Percentiles rank a stretch among this genome's conserved stretches.
phyloP scores from a whole-genome alignment of 371 early-diverging fungal species.

The Mucor circinelloides region DNA sequence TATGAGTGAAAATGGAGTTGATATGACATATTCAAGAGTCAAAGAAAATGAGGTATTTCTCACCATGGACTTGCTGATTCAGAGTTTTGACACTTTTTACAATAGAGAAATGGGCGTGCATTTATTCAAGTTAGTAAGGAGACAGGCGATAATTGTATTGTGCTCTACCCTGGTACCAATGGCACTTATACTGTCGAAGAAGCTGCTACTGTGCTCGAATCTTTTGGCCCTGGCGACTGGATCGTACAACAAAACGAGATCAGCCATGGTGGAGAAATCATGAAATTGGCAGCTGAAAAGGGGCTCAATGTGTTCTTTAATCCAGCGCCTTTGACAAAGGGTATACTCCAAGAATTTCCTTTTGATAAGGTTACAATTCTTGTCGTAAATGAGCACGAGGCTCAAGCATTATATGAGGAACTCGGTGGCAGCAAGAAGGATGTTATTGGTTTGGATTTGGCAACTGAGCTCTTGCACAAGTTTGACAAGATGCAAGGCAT shows the following conservation, averaged over 20 bases:
- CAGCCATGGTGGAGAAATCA: slow-evolving; percentile 68
- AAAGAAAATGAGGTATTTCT: slow-evolving; percentile 36
- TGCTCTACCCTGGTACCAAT: slow-evolving; percentile 86
- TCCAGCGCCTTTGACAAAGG: slow-evolving; percentile 80
- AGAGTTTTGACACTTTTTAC: neutral
- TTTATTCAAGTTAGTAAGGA: slow-evolving; percentile 80
- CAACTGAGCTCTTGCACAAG: slow-evolving; percentile 37
- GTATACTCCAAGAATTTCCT: slow-evolving; percentile 55
- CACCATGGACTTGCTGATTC: neutral
- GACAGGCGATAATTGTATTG: slow-evolving; percentile 84
- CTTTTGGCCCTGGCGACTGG: slow-evolving; percentile 63
- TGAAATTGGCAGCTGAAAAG: slow-evolving; percentile 56
- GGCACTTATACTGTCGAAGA: slow-evolving; percentile 48
- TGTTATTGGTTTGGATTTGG: slow-evolving; percentile 35
- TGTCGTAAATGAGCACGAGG: slow-evolving; percentile 83
- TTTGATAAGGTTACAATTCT: slow-evolving; percentile 74
- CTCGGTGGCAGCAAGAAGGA: slow-evolving; percentile 21
- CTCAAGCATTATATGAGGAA: slow-evolving; percentile 48
- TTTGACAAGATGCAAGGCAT: slow-evolving; percentile 59
- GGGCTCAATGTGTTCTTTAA: slow-evolving; percentile 79
- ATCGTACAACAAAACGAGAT: slow-evolving; percentile 89
- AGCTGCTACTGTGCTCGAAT: slow-evolving; percentile 35
- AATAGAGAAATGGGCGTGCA: slow-evolving; percentile 79
- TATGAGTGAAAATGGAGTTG: slow-evolving; percentile 44
- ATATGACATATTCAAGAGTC: slow-evolving; percentile 33